phyloP scores from a whole-genome alignment of 768 basidiomycete genomes.

The Tremella mesenterica region DNA sequence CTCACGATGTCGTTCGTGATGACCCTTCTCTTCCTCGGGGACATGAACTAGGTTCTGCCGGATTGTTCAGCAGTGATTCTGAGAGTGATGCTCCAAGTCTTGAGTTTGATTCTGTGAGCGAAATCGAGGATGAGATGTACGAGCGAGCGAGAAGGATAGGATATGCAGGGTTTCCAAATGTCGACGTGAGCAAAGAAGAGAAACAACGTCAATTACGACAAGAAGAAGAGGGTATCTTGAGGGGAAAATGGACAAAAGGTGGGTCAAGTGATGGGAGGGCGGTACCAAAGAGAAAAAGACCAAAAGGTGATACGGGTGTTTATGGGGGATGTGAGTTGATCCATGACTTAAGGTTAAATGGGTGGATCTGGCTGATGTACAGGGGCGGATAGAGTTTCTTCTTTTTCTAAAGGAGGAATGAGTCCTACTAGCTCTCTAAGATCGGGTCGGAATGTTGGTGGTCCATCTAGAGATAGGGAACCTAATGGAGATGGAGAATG shows the following conservation, averaged over 20 bases:
- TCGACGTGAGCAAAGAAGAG: constrained; percentile 73
- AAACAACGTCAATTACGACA: constrained; percentile 63
- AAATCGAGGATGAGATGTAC: constrained; percentile 62
- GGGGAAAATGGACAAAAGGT: constrained; percentile 53
- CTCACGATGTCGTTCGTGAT: constrained; percentile 56
- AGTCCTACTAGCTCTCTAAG: background rate
- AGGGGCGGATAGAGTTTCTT: constrained; percentile 35
- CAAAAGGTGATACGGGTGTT: constrained; percentile 16
- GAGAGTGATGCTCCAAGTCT: constrained; percentile 45
- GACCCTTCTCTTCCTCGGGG: constrained; percentile 26
- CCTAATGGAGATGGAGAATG: constrained; percentile 20
- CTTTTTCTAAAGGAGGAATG: constrained; percentile 3
- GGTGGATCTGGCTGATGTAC: constrained; percentile 3
- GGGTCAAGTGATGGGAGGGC: constrained; percentile 48
- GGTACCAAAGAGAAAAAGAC: constrained; percentile 23
- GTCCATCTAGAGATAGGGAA: background rate
- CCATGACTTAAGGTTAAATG: background rate
- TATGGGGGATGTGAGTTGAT: constrained; percentile 39
- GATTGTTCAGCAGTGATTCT: constrained; percentile 36
- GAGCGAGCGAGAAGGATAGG: constrained; percentile 65
- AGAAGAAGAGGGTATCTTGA: constrained; percentile 75
- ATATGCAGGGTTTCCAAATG: constrained; percentile 81
- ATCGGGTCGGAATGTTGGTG: background rate
- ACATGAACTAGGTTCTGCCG: background rate
- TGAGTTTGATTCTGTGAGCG: constrained; percentile 62